Conservation (phyloP, 192 early-diverging fungal genomes). For the Lunasporangiospora selenospora region DNA sequence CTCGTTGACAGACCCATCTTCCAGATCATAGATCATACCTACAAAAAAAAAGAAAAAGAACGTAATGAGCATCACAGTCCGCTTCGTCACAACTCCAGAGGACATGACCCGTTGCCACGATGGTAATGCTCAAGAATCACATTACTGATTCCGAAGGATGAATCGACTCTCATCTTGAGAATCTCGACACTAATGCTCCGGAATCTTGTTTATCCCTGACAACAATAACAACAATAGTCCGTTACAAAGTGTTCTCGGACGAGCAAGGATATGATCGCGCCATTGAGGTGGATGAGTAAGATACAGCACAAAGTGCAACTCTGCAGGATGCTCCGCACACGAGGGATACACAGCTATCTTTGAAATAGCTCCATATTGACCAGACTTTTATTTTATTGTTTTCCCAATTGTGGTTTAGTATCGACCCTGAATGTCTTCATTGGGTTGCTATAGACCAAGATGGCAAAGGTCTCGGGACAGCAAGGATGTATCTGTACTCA, state of each 20-base stretch:
- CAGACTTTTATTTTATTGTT: too few relatives aligned
- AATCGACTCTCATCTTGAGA: background rate
- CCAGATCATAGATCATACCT: too few relatives aligned
- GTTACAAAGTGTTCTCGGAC: slow-evolving; percentile 32
- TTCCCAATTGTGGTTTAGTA: background rate
- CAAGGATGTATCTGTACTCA: slow-evolving; percentile 30
- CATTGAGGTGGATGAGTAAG: slow-evolving; percentile 41
- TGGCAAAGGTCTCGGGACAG: slow-evolving; percentile 19
- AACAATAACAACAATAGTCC: slow-evolving; percentile 11
- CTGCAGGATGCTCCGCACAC: too few relatives aligned
- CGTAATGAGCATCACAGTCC: slow-evolving; percentile 31
- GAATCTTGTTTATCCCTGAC: background rate
- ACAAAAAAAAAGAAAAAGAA: too few relatives aligned
- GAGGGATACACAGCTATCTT: too few relatives aligned
- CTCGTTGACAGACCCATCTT: too few relatives aligned
- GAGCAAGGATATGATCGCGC: slow-evolving; percentile 42
- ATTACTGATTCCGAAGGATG: background rate
- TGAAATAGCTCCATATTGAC: too few relatives aligned
- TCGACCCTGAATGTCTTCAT: slow-evolving; percentile 33
- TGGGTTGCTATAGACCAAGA: slow-evolving; percentile 29
- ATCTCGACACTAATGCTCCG: background rate
- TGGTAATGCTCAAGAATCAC: slow-evolving; percentile 5
- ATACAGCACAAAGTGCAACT: too few relatives aligned
- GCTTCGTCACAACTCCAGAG: slow-evolving; percentile 26
- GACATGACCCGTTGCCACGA: slow-evolving; percentile 37